Evolutionary conservation across 257 asterid species (phyloP).

Genomic region (Lycium ferocissimum): DNA sequence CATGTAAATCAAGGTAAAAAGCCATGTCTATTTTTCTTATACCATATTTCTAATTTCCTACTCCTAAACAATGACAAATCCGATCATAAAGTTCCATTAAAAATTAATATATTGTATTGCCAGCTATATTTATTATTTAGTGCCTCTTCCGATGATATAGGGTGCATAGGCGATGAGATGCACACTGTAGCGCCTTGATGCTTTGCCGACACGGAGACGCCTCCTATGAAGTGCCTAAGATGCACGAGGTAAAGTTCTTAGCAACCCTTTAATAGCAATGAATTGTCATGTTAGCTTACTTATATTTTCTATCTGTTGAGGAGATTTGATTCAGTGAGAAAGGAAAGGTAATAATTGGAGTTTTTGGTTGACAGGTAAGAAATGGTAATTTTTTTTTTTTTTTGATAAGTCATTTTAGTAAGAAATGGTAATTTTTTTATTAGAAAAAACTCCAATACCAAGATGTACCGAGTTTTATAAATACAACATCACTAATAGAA

Average conservation of each 20-base stretch:
- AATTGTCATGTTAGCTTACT: neutral
- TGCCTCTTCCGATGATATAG: neutral
- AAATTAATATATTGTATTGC: neutral
- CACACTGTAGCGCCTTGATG: neutral
- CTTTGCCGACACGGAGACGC: neutral
- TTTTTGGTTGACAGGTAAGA: neutral
- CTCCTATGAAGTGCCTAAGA: neutral
- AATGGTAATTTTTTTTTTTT: too few species aligned
- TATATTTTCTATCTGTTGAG: neutral
- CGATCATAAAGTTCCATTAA: too few species aligned
- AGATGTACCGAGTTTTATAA: neutral
- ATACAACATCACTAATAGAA: neutral
- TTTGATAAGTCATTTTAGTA: too few species aligned
- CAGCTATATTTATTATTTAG: neutral
- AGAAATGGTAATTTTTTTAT: too few species aligned
- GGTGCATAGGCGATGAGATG: neutral
- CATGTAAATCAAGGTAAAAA: neutral
- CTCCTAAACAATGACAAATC: neutral
- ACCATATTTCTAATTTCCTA: neutral
- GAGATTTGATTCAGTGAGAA: neutral
- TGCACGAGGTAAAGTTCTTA: neutral
- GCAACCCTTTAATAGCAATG: neutral
- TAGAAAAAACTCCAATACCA: too few species aligned
- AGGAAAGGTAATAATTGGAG: neutral
- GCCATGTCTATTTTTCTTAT: neutral